phyloP scores from a whole-genome alignment of 2,329 filamentous ascomycete species.

The Cercospora sp. region DNA sequence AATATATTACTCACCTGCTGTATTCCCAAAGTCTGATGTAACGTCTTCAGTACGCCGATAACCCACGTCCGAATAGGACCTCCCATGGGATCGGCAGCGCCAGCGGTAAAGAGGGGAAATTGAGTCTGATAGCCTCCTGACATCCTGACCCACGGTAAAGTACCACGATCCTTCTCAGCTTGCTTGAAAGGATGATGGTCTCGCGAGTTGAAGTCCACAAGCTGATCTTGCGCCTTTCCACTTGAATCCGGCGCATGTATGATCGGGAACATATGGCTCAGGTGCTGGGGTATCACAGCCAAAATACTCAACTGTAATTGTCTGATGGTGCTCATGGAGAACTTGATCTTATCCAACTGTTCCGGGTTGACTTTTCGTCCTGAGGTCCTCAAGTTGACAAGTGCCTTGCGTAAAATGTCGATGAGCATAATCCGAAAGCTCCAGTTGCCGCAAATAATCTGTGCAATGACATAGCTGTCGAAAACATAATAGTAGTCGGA shows the following conservation, averaged over 20 bases:
- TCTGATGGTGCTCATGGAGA: conserved; percentile 4
- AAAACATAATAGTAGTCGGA: conserved; percentile 23
- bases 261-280: conserved; percentile 13
- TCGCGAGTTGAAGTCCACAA: conserved; percentile 8
- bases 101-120: conserved; percentile 20
- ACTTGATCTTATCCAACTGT: conserved; percentile 15
- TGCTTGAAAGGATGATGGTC: conserved; percentile 21
- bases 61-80: conserved; percentile 19
- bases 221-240: background rate
- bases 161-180: conserved; percentile 3
- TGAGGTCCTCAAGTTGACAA: conserved; percentile 10
- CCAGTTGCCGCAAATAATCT: conserved; percentile 22
- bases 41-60: conserved; percentile 15
- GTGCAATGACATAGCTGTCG: conserved; percentile 20
- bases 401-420: conserved; percentile 20
- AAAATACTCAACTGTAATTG: conserved; percentile 20
- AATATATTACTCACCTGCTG: conserved; percentile 9
- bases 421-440: conserved; percentile 21
- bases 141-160: conserved; percentile 21
- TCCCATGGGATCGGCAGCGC: conserved; percentile 20
- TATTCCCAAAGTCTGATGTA: conserved; percentile 15
- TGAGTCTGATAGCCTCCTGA: conserved; percentile 19
- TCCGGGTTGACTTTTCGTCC: conserved; percentile 4
- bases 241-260: conserved; percentile 8
- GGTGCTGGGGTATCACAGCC: conserved; percentile 20